Evolutionary conservation across 306 rosid species (phyloP).

Genomic region (Cucumis hystrix): DNA sequence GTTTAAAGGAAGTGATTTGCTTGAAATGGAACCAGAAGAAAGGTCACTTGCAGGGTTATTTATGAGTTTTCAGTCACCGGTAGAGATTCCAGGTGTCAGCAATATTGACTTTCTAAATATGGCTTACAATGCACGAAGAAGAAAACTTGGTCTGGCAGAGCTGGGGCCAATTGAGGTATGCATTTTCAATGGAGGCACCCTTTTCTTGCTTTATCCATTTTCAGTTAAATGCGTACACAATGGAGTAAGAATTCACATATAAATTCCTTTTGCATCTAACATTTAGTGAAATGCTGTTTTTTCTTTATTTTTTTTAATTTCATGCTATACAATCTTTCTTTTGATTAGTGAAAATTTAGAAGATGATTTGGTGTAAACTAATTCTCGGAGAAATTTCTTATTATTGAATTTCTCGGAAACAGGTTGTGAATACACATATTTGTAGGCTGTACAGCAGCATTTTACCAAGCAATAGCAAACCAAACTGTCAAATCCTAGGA

Average conservation of each 20-base stretch:
- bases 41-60: constrained; percentile 79
- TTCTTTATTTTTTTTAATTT: neutral
- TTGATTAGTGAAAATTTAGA: neutral
- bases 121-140: constrained; percentile 86
- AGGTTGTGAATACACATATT: no score
- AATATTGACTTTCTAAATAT: constrained; percentile 69
- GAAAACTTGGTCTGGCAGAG: constrained; percentile 64
- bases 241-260: neutral
- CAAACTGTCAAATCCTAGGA: no score
- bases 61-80: constrained; percentile 92
- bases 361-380: no score
- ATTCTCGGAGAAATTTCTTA: no score
- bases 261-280: neutral
- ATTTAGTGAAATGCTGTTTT: neutral
- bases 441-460: no score
- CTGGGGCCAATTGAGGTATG: constrained; percentile 80
- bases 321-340: neutral
- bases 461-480: no score
- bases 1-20: constrained; percentile 68
- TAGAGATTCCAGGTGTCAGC: constrained; percentile 86
- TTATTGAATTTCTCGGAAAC: no score
- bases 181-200: neutral
- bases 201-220: neutral
- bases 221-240: neutral
- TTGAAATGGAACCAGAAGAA: constrained; percentile 80